Conservation (phyloP, 2,329 filamentous ascomycete genomes). For the Fusarium lyarnte region DNA sequence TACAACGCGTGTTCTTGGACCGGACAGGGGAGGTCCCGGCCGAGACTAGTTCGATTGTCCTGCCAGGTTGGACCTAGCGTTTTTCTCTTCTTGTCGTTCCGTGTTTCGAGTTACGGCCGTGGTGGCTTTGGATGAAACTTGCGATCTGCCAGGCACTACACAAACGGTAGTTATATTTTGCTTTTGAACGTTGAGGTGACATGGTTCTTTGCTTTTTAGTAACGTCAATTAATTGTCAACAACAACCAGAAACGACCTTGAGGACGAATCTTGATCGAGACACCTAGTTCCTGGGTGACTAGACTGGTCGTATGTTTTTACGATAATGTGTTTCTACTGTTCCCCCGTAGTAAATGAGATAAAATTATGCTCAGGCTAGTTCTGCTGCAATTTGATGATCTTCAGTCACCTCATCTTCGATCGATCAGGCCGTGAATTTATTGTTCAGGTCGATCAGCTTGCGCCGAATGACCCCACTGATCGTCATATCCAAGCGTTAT, state of each 20-base stretch:
- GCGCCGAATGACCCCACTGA: conserved; percentile 13
- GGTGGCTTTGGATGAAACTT: conserved; percentile 18
- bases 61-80: conserved; percentile 3
- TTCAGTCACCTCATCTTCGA: conserved; percentile 27
- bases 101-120: conserved; percentile 43
- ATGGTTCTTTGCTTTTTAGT: not conserved
- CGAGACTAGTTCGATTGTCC: not conserved
- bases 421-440: conserved; percentile 22
- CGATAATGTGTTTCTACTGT: not conserved
- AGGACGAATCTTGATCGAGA: not conserved
- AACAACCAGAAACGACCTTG: not conserved
- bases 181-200: conserved; percentile 22
- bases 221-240: not conserved
- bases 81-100: conserved; percentile 27
- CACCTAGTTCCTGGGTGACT: not conserved
- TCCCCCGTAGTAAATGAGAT: not conserved
- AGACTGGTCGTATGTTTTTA: conserved; percentile 24
- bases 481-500: conserved; percentile 12
- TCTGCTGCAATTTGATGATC: conserved; percentile 6
- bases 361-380: not conserved
- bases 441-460: conserved; percentile 3
- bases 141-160: conserved; percentile 6
- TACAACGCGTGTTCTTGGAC: not conserved
- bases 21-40: not conserved
- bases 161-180: conserved; percentile 10